Conservation (phyloP, 1,284 basidiomycete genomes). For the Pascua guehoae region DNA sequence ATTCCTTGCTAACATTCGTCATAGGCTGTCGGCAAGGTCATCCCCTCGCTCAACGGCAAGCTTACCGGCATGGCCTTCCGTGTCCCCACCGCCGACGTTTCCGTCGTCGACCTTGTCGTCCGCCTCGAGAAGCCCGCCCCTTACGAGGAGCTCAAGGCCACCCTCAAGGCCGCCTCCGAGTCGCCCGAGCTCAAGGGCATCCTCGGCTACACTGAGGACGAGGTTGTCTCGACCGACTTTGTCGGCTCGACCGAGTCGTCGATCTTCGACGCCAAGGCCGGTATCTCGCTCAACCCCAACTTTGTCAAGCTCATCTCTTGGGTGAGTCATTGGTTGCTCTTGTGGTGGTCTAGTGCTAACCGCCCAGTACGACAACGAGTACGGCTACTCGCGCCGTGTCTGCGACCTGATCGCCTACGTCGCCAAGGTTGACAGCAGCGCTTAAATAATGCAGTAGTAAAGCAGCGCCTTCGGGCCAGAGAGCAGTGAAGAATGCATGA, state of each 20-base stretch:
- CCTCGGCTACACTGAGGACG: constrained; percentile 90
- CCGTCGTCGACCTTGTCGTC: constrained; percentile 95
- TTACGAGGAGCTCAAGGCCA: constrained; percentile 89
- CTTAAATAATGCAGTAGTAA: constrained; percentile 1
- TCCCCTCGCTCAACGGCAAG: constrained; percentile 95
- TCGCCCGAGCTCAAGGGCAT: constrained; percentile 69
- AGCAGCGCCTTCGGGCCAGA: no score
- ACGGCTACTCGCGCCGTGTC: constrained; percentile 86
- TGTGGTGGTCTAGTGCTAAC: constrained; percentile 57
- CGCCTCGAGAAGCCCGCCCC: constrained; percentile 81
- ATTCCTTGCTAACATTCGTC: constrained; percentile 25
- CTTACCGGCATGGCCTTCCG: constrained; percentile 94
- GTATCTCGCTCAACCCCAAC: constrained; percentile 86
- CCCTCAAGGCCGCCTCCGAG: constrained; percentile 77
- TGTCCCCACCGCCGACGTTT: constrained; percentile 94
- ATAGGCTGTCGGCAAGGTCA: constrained; percentile 92
- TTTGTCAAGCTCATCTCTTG: constrained; percentile 95
- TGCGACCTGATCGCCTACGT: constrained; percentile 83
- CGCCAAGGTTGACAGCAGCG: constrained; percentile 54
- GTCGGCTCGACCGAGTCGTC: constrained; percentile 72
- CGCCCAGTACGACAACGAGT: constrained; percentile 80
- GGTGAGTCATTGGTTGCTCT: constrained; percentile 48
- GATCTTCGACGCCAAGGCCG: constrained; percentile 88
- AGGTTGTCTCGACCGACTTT: constrained; percentile 93
- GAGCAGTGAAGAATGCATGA: no score